Evolutionary conservation across 805 yeast genomes (phyloP).

Genomic region (Candida ponderosae): DNA sequence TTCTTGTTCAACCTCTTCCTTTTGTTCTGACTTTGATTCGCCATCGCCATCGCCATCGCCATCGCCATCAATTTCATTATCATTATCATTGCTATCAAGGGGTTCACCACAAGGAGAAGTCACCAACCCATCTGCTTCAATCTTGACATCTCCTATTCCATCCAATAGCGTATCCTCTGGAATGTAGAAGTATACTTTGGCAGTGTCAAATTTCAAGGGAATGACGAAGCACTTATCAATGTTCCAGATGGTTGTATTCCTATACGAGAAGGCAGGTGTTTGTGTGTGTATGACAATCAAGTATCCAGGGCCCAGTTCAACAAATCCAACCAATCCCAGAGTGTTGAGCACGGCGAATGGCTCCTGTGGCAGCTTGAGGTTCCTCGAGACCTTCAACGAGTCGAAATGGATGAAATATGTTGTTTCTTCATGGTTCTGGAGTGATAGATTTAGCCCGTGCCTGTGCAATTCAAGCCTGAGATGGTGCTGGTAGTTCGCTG

Average conservation of each 20-base stretch:
- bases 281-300: slow-evolving; percentile 10
- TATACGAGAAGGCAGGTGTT: slow-evolving; percentile 7
- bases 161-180: not conserved
- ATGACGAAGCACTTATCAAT: slow-evolving; percentile 13
- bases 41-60: not conserved
- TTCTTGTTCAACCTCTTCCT: not conserved
- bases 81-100: not conserved
- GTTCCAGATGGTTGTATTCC: slow-evolving; percentile 11
- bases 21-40: not conserved
- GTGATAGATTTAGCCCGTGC: slow-evolving; percentile 5
- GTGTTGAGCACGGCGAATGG: slow-evolving; percentile 5
- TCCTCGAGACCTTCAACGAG: not conserved
- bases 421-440: not conserved
- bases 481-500: not conserved
- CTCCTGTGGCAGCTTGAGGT: not conserved
- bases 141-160: not conserved
- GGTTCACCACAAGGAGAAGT: no score
- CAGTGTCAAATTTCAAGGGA: slow-evolving; percentile 15
- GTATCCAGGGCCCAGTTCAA: slow-evolving; percentile 19
- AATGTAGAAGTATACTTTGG: slow-evolving; percentile 7
- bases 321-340: slow-evolving; percentile 14
- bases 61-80: not conserved
- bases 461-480: slow-evolving; percentile 4
- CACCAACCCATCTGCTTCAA: not conserved
- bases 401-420: not conserved